Evolutionary conservation across 768 basidiomycete genomes (phyloP), one percentile per base, ranked within the genome.

Genomic region (Hemileccinum impolitum): DNA sequence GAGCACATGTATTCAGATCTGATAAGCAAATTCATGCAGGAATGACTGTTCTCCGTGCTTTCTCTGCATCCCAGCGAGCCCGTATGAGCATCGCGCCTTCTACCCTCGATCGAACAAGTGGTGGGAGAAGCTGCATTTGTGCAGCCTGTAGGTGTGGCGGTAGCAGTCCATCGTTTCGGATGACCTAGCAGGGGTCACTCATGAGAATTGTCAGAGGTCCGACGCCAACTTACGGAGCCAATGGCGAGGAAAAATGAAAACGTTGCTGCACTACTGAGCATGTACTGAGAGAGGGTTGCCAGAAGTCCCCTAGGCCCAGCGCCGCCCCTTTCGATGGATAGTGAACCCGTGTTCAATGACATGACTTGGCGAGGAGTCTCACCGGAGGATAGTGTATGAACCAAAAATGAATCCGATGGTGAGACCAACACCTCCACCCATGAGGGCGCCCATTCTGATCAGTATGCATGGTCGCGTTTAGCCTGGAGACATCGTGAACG

Each of bases 371-470:
- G 17, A 23, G 21, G n/a, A 23, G 37, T 21, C 85, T 61, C 58
- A 90, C 94, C 92, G 76, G 38, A 98, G 70, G 64, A 98, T 90
- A 59, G 84, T 93, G 75, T 87, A 96, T 23, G 87, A 84, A 37
- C 95, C 95, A 62, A 98, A 98, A 52, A 99, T 85, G 72, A 98
- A 97, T 15, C 96, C 95, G 63, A 97, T 96, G 30, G 94, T 95
- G 39, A 96, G 78, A 12, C 95, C 95, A 46, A 97, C 94, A 50
- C 91, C 90, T 58, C 85, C 89, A 48, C 90, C 90, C 90, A 92
- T 92, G 50, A 90, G 70, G 39, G 90, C 91, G 59, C 90, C 90
- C 90, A 93, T 93, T 68, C 90, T 92, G 57, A n/a, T 52, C 51
- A 51, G 58, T 28, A 45, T 30, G 40, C 36, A 50, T 34, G 40